Evolutionary conservation across 1,139 yeast species (phyloP).

Genomic region (Zygosaccharomyces sapae): DNA sequence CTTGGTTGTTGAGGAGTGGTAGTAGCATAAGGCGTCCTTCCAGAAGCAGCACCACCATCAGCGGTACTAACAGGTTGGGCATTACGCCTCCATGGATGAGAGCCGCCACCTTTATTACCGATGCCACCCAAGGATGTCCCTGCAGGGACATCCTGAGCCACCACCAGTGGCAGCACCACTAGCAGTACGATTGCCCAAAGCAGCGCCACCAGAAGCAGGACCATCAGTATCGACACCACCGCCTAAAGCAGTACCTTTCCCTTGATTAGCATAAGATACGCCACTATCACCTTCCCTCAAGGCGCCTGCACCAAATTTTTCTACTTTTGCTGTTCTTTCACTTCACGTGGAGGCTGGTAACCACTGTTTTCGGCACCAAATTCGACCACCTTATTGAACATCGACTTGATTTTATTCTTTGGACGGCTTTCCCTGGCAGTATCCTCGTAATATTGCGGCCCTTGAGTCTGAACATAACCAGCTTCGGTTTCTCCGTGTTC

Average conservation of each 20-base stretch:
- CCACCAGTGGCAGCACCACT: not conserved
- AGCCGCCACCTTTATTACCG: not conserved
- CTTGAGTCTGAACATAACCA: not conserved
- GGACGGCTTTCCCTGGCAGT: slow-evolving; percentile 5
- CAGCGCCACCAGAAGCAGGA: too few relatives aligned
- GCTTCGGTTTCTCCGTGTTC: not conserved
- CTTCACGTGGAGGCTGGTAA: slow-evolving; percentile 27
- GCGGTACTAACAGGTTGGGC: too few relatives aligned
- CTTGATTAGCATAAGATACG: not conserved
- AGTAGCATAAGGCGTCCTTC: not conserved
- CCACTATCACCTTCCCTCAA: not conserved
- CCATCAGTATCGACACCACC: too few relatives aligned
- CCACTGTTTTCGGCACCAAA: slow-evolving; percentile 35
- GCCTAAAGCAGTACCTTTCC: not conserved
- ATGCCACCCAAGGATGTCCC: not conserved
- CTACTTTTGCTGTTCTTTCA: not conserved
- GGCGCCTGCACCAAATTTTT: not conserved
- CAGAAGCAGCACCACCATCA: too few relatives aligned
- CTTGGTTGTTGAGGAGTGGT: not conserved
- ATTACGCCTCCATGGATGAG: not conserved
- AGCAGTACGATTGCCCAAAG: not conserved
- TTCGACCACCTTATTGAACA: slow-evolving; percentile 30
- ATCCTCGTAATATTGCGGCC: not conserved
- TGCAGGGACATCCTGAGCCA: not conserved
- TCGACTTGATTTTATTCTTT: slow-evolving; percentile 24